These are phyloP conservation scores for Ottelia alismoides DNA, from an alignment of 106 monocot species.

Conservation along the genomic window DNA sequence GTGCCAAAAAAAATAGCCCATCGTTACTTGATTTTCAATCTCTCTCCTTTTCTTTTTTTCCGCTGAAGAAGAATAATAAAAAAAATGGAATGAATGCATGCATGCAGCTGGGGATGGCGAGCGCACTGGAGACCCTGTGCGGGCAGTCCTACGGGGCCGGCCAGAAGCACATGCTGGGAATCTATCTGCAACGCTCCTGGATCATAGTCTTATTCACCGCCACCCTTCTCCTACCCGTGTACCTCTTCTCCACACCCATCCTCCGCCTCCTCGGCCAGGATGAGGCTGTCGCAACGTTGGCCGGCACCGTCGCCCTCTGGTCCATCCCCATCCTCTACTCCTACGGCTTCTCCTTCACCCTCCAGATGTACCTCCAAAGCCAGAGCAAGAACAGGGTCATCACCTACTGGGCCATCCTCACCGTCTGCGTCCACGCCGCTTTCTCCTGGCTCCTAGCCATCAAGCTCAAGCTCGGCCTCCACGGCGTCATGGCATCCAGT, in stretches of 20 bases:
- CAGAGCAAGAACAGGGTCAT: slow-evolving; percentile 55
- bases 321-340: slow-evolving; percentile 44
- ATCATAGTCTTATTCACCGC: slow-evolving; percentile 1
- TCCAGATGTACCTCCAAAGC: slow-evolving; percentile 61
- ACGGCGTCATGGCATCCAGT: slow-evolving; percentile 38
- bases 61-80: no score
- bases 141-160: slow-evolving; percentile 9
- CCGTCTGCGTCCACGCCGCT: slow-evolving; percentile 20
- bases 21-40: no score
- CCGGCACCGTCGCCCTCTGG: slow-evolving; percentile 46
- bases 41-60: no score
- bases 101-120: slow-evolving; percentile 9
- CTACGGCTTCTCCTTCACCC: slow-evolving; percentile 33
- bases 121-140: slow-evolving; percentile 10
- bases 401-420: slow-evolving; percentile 21
- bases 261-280: slow-evolving; percentile 5
- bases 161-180: slow-evolving; percentile 4
- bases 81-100: no score
- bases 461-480: slow-evolving; percentile 25
- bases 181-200: slow-evolving; percentile 12
- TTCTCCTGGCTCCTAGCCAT: slow-evolving; percentile 28
- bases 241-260: slow-evolving; percentile 7
- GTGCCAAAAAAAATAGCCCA: no score
- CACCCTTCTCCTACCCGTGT: slow-evolving; percentile 1
- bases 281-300: slow-evolving; percentile 20